Base-by-base conservation (phyloP, 2,329 filamentous ascomycete species). In the Rhinocladiella mackenziei region DNA sequence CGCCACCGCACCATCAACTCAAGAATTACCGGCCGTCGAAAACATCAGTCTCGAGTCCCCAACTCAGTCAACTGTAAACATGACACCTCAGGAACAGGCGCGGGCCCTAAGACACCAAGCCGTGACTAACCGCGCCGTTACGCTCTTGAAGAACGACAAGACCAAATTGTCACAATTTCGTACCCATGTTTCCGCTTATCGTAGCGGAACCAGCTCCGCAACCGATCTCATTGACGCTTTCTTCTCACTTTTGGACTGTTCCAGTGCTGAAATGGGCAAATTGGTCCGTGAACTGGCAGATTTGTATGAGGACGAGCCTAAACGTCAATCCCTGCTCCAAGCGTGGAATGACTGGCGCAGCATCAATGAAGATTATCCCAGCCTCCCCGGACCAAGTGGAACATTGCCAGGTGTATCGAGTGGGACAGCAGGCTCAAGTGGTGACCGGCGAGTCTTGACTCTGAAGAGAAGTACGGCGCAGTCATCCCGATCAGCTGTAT, bases 331-430 rank as follows among this genome's bases (percentile, higher is more conserved):
- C 1, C 70, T 98, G 2, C 77, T 89, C 18, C 84, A 84, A 58
- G 87, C 89, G 1, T 96, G 91, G 89, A 87, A 88, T 56, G 86
- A 95, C 65, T 96, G 91, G 87, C 86, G 87, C 34, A 89, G 89
- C 26, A 92, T 94, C 67, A 94, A 94, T 55, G 89, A 96, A 65
- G 89, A 96, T 62, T 97, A 96, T 56, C 91, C 91, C 0, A 87
- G 86, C 1, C 72, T 97, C 1, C 89, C 91, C 1, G 84, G 84
- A 0, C 76, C 86, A 1, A 77, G 78, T 42, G 83, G 84, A 38
- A 78, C 83, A 65, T 75, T 81, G 26, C 81, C 82, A 18, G 70
- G 69, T 3, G 62, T 64, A 56, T 57, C 62, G 45, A 66, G 63
- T 46, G 79, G 84, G 48, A 60, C 73, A 54, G 72, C 74, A 25